Conservation (phyloP, 208 protist genomes). For the Leishmania gerbilli region DNA sequence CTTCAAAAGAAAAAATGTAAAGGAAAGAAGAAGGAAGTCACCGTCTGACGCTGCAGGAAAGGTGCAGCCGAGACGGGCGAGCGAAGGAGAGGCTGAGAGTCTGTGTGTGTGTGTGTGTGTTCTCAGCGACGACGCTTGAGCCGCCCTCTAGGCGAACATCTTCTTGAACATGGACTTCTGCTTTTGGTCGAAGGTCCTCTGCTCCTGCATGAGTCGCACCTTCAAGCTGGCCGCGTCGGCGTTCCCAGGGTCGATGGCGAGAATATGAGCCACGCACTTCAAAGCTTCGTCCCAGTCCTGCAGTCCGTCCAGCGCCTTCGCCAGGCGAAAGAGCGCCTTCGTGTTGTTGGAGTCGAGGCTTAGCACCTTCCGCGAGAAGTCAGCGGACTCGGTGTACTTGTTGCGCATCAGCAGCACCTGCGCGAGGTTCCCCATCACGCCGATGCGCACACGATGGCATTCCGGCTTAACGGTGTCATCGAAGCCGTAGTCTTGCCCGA, state of each 20-base stretch:
- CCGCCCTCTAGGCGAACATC: slow-evolving; percentile 68
- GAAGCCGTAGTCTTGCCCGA: slow-evolving; percentile 79
- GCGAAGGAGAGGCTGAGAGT: neutral
- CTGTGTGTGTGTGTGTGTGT: neutral
- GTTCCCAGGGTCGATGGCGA: slow-evolving; percentile 63
- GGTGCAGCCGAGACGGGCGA: neutral
- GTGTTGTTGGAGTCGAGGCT: slow-evolving; percentile 51
- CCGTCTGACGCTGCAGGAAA: neutral
- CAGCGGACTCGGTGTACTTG: slow-evolving; percentile 47
- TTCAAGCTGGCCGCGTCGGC: slow-evolving; percentile 56
- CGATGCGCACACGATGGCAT: slow-evolving; percentile 52
- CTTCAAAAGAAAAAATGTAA: neutral
- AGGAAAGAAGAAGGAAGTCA: neutral
- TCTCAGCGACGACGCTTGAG: neutral
- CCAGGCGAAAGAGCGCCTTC: slow-evolving; percentile 80
- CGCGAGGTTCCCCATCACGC: slow-evolving; percentile 71
- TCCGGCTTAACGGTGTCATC: slow-evolving; percentile 53
- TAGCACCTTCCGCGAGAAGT: slow-evolving; percentile 73
- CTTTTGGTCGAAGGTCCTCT: slow-evolving; percentile 79
- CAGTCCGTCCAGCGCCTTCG: slow-evolving; percentile 64
- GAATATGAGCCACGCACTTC: slow-evolving; percentile 45
- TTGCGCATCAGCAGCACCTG: slow-evolving; percentile 72
- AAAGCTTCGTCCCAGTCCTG: slow-evolving; percentile 77
- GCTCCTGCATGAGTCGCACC: slow-evolving; percentile 44
- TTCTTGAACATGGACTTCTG: slow-evolving; percentile 81